phyloP scores from a whole-genome alignment of 768 basidiomycete genomes.

The Coprinopsis marcescibilis region DNA sequence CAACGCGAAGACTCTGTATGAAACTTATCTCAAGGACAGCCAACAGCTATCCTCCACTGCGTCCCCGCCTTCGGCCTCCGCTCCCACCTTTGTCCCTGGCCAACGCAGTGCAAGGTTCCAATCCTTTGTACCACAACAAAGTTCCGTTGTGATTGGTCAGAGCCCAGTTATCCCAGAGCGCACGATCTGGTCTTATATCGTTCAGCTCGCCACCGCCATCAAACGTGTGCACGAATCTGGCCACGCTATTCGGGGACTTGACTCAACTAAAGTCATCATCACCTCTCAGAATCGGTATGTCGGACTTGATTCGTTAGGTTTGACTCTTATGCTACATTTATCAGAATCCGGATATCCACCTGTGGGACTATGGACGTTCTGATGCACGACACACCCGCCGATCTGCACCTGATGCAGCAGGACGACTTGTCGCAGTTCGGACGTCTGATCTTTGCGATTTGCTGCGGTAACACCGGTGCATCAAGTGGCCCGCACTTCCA shows the following conservation, averaged over 20 bases:
- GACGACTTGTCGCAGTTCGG: conserved; percentile 89
- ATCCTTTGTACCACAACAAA: conserved; percentile 17
- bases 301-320: background rate
- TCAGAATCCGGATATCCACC: conserved; percentile 79
- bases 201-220: conserved; percentile 85
- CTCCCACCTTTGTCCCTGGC: conserved; percentile 1
- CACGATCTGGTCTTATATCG: conserved; percentile 86
- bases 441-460: conserved; percentile 72
- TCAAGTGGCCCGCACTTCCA: conserved; percentile 57
- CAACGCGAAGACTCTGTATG: conserved; percentile 73
- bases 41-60: conserved; percentile 18
- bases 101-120: conserved; percentile 16
- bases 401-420: conserved; percentile 61
- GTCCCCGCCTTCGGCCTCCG: conserved; percentile 4
- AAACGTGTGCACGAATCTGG: conserved; percentile 80
- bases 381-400: conserved; percentile 63
- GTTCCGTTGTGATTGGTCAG: conserved; percentile 19
- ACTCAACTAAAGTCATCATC: conserved; percentile 80
- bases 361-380: conserved; percentile 87
- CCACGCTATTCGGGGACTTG: conserved; percentile 75
- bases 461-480: conserved; percentile 60
- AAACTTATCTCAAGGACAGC: conserved; percentile 66
- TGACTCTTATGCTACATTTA: background rate
- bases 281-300: conserved; percentile 83
- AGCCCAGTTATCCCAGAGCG: conserved; percentile 56